phyloP scores from a whole-genome alignment of 139 green algal species.

The Prasinococcaceae sp. region DNA sequence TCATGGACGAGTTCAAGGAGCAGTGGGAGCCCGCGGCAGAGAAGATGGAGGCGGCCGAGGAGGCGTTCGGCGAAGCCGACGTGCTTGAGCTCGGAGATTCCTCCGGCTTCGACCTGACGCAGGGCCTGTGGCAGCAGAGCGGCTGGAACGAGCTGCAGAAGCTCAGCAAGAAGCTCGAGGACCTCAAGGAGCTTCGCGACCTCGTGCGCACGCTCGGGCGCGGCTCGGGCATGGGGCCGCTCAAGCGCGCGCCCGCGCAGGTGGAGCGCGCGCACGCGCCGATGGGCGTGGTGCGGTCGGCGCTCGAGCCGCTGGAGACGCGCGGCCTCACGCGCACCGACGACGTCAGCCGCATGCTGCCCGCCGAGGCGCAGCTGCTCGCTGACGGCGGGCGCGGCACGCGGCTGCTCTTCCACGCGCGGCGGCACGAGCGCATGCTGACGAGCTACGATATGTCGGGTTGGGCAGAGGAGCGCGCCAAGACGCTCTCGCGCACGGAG shows the following conservation, averaged over 20 bases:
- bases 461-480: conserved; percentile 16
- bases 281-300: conserved; percentile 8
- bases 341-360: conserved; percentile 23
- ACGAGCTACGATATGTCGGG: conserved; percentile 21
- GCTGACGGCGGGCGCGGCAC: neutral
- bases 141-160: conserved; percentile 21
- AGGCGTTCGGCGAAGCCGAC: conserved; percentile 9
- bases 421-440: conserved; percentile 15
- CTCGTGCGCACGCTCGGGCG: conserved; percentile 15
- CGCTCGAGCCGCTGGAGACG: conserved; percentile 18
- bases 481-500: conserved; percentile 4
- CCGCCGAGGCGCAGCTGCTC: conserved; percentile 13
- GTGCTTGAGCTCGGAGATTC: neutral
- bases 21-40: conserved; percentile 24
- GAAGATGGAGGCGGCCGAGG: conserved; percentile 15
- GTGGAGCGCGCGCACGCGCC: conserved; percentile 6
- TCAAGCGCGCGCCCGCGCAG: conserved; percentile 1
- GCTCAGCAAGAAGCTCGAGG: conserved; percentile 22
- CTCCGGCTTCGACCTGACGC: conserved; percentile 13
- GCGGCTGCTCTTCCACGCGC: conserved; percentile 12
- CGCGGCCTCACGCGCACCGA: conserved; percentile 12
- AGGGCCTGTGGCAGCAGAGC: conserved; percentile 19
- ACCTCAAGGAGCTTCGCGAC: conserved; percentile 22
- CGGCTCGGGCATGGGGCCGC: conserved; percentile 10
- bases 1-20: conserved; percentile 25